Percentiles rank a stretch among this genome's conserved stretches.
Evolutionary conservation across 768 basidiomycete species (phyloP).

Genomic region (Amanita fuliginea): DNA sequence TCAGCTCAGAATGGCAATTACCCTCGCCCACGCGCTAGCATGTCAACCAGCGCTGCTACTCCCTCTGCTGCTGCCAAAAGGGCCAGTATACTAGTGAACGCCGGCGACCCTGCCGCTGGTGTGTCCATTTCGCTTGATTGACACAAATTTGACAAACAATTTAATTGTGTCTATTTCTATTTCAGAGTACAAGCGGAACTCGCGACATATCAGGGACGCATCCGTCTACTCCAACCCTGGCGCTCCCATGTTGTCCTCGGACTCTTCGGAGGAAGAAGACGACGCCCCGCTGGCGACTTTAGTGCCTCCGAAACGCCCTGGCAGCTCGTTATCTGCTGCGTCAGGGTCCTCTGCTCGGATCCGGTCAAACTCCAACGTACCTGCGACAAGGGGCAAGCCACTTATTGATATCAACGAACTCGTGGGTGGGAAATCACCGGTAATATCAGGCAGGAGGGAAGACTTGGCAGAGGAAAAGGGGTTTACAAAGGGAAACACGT

Average conservation of each 20-base stretch:
- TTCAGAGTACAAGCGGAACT: slow-evolving; percentile 10
- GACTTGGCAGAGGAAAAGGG: slow-evolving; percentile 31
- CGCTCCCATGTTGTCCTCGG: slow-evolving; percentile 10
- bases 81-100: slow-evolving; percentile 29
- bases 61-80: slow-evolving; percentile 41
- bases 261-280: slow-evolving; percentile 33
- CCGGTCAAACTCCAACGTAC: slow-evolving; percentile 19
- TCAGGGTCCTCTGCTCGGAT: slow-evolving; percentile 2
- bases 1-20: slow-evolving; percentile 17
- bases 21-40: slow-evolving; percentile 40
- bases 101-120: slow-evolving; percentile 12
- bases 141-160: neutral
- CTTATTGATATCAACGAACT: slow-evolving; percentile 41
- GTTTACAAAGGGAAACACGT: slow-evolving; percentile 12
- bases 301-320: slow-evolving; percentile 53
- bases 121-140: slow-evolving; percentile 1
- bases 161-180: slow-evolving; percentile 2
- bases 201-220: slow-evolving; percentile 17
- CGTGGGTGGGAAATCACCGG: slow-evolving; percentile 16
- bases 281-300: slow-evolving; percentile 57
- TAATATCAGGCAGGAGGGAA: slow-evolving; percentile 12
- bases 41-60: slow-evolving; percentile 46
- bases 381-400: slow-evolving; percentile 24
- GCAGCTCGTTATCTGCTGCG: slow-evolving; percentile 37
- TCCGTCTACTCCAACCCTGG: slow-evolving; percentile 17